Base-by-base conservation (phyloP, 345 rosid genomes). In the Gossypium anomalum region DNA sequence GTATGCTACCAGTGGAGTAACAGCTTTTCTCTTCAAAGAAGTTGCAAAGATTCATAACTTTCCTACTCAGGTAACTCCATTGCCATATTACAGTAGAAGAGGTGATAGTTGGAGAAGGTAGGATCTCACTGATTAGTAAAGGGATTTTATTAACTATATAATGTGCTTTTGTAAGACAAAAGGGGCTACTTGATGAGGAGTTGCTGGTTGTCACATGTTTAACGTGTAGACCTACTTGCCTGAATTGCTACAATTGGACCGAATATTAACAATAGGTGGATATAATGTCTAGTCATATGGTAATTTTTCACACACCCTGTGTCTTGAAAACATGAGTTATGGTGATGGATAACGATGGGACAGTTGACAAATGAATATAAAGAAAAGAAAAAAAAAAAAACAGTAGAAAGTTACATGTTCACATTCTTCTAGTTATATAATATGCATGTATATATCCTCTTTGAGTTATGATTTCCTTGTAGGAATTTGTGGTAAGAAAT, bases 401-500 rank as follows among this genome's bases (percentile, higher is more conserved):
- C 16, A 57, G 23, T 22, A 11, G 60, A 56, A 11, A 56, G 12
- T 8, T 12, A 55, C 3, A 11, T 55, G 58, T 56, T 51, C 60
- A 20, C 60, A 56, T 56, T 56, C 60, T 56, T 56, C 27, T 19
- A 56, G 17, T 56, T 56, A 68, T 68, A 4, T 25, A 55, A 56
- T 74, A 61, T 20, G 3, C 6, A 55, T 23, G 15, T 48, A 47
- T 71, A 62, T 22, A 47, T 70, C 51, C n/a, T 15, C 2, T 4
- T 66, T 10, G 13, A 63, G 45, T 23, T 44, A 15, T 20, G 53
- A 11, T 73, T 78, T 74, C 38, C n/a, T 22, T 78, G 75, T 64
- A 94, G 97, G 97, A 94, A 69, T 94, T 90, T 84, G 98, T 91
- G 67, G 97, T 94, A 76, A 90, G 98, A 80, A 94, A 94, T 44